phyloP scores from a whole-genome alignment of 2,329 filamentous ascomycete species.

The Talaromyces albobiverticillius region DNA sequence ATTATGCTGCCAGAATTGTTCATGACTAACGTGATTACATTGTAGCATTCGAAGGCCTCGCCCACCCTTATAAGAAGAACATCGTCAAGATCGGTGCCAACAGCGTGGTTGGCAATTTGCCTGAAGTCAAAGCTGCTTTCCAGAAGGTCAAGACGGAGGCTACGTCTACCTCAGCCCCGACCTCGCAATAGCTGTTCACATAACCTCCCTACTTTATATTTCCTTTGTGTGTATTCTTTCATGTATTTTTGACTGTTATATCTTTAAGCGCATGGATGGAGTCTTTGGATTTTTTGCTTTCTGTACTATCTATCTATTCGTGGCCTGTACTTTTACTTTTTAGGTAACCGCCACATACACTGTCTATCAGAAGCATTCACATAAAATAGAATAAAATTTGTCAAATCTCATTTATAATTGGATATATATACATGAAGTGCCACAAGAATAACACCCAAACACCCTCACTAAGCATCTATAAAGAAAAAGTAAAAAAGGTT shows the following conservation, averaged over 20 bases:
- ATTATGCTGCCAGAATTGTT: too few relatives aligned
- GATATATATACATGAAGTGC: background rate
- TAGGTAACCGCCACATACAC: background rate
- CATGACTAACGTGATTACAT: conserved; percentile 5
- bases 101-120: conserved; percentile 33
- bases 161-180: background rate
- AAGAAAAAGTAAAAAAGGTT: conserved; percentile 4
- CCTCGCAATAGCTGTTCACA: conserved; percentile 10
- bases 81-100: conserved; percentile 69
- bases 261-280: conserved; percentile 41
- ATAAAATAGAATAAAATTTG: background rate
- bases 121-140: conserved; percentile 37
- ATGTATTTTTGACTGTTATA: conserved; percentile 23
- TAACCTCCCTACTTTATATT: conserved; percentile 19
- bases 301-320: conserved; percentile 2
- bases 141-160: conserved; percentile 26
- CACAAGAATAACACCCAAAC: background rate
- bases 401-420: background rate
- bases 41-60: conserved; percentile 81
- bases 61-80: conserved; percentile 90
- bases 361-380: conserved; percentile 13
- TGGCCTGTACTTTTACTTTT: background rate
- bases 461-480: conserved; percentile 1
- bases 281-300: conserved; percentile 26
- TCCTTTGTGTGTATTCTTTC: conserved; percentile 19